These are phyloP conservation scores for Ustilago loliicola DNA, from an alignment of 1,284 basidiomycete genomes.

Conservation along the genomic window DNA sequence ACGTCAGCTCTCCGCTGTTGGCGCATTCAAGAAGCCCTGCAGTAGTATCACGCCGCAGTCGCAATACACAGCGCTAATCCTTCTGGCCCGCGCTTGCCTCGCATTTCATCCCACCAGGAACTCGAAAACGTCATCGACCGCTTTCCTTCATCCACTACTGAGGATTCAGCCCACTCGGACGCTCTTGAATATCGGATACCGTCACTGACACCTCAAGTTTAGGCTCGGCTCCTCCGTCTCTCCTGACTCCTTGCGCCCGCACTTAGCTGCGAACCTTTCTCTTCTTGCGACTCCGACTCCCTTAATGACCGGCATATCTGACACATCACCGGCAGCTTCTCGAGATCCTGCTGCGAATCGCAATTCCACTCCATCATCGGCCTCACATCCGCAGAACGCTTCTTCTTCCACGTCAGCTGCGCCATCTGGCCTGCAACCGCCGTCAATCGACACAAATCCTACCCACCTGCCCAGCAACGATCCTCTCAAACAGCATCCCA, in stretches of 20 bases:
- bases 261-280: not conserved
- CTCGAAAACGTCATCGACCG: not conserved
- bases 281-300: not conserved
- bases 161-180: not conserved
- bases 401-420: constrained; percentile 5
- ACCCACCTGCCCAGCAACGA: constrained; percentile 36
- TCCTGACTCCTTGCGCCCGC: not conserved
- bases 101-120: not conserved
- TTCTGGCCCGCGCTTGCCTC: not conserved
- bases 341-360: constrained; percentile 26
- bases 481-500: constrained; percentile 27
- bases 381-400: constrained; percentile 6
- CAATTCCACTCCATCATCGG: constrained; percentile 3
- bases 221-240: not conserved
- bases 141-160: not conserved
- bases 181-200: not conserved
- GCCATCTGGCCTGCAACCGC: constrained; percentile 8
- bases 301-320: constrained; percentile 41
- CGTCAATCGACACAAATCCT: constrained; percentile 37
- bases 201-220: not conserved
- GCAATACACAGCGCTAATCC: not conserved
- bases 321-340: constrained; percentile 24
- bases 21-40: not conserved
- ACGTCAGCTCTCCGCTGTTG: not conserved
- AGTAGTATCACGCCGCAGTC: not conserved